Conservation (phyloP, 192 early-diverging fungal species). For the Rhizoclosmatium sp. region DNA sequence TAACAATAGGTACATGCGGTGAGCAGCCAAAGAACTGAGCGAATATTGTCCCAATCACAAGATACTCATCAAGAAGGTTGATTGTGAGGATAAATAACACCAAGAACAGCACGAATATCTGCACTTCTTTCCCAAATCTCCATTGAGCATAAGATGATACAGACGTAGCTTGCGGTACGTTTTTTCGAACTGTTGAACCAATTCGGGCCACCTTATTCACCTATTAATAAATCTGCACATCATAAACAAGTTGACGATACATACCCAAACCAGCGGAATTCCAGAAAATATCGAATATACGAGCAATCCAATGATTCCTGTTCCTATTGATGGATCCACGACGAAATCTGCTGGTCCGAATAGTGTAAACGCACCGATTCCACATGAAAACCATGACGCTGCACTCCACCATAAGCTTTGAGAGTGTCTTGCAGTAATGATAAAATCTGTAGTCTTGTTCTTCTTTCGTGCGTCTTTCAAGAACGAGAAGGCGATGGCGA, state of each 20-base stretch:
- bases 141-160: constrained; percentile 12
- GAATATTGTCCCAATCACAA: constrained; percentile 50
- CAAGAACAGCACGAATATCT: constrained; percentile 47
- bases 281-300: not conserved
- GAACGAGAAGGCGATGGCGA: constrained; percentile 12
- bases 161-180: constrained; percentile 34
- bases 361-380: constrained; percentile 50
- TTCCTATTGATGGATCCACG: constrained; percentile 38
- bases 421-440: constrained; percentile 54
- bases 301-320: not conserved
- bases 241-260: no score
- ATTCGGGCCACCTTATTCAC: constrained; percentile 49
- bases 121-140: constrained; percentile 48
- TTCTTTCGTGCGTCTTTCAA: not conserved
- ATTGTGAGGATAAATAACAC: constrained; percentile 54
- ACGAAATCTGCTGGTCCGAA: constrained; percentile 27
- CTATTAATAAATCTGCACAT: no score
- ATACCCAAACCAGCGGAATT: not conserved
- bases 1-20: constrained; percentile 46
- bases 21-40: constrained; percentile 39
- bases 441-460: constrained; percentile 44
- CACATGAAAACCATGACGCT: constrained; percentile 53
- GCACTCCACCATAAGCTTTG: constrained; percentile 41
- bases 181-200: constrained; percentile 42
- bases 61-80: constrained; percentile 30